These are phyloP conservation scores for Sarocladiaceae sp. DNA, from an alignment of 2,329 filamentous ascomycete genomes.

Conservation along the genomic window DNA sequence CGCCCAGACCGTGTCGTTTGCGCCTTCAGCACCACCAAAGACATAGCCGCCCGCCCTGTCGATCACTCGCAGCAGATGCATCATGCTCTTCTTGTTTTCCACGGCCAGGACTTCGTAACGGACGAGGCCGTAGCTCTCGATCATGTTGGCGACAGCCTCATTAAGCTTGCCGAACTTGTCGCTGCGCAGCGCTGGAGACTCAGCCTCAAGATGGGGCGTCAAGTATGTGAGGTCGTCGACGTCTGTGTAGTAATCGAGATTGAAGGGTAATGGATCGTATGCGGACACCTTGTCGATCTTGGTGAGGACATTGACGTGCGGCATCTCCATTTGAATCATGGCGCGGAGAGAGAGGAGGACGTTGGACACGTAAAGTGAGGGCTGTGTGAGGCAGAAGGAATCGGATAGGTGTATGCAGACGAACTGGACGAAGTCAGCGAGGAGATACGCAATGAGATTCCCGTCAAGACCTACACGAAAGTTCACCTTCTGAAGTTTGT, in stretches of 20 bases:
- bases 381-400: constrained; percentile 86
- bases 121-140: constrained; percentile 86
- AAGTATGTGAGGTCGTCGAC: constrained; percentile 88
- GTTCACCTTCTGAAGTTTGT: constrained; percentile 86
- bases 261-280: constrained; percentile 85
- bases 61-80: constrained; percentile 79
- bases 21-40: constrained; percentile 83
- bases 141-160: constrained; percentile 75
- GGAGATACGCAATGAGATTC: background rate
- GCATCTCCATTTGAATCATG: constrained; percentile 97
- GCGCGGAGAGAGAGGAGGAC: constrained; percentile 86
- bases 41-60: constrained; percentile 90
- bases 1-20: constrained; percentile 96
- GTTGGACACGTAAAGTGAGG: constrained; percentile 91
- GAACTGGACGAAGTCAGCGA: constrained; percentile 51
- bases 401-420: constrained; percentile 92
- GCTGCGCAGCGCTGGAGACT: constrained; percentile 63
- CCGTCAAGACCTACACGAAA: constrained; percentile 64
- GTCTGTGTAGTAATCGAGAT: constrained; percentile 95
- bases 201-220: constrained; percentile 70
- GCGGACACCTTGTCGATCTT: constrained; percentile 92
- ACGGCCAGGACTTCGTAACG: constrained; percentile 90
- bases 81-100: constrained; percentile 96
- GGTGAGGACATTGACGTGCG: constrained; percentile 90
- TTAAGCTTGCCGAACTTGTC: constrained; percentile 81